Base-by-base conservation (phyloP, 345 rosid genomes). In the Euphorbia pulcherrima region DNA sequence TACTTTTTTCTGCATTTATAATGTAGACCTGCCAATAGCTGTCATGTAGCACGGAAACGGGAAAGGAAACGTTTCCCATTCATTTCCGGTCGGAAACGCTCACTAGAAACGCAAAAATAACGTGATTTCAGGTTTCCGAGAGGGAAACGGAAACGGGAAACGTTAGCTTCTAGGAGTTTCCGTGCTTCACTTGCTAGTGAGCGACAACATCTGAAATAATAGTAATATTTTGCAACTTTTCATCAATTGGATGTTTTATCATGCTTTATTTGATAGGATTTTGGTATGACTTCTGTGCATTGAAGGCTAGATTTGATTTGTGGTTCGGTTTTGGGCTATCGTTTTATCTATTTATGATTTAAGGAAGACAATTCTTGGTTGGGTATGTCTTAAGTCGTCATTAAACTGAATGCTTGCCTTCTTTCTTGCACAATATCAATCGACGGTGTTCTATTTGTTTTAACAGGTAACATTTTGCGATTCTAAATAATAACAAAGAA, bases 391-490 rank as follows among this genome's bases (percentile, higher is more conserved):
- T n/a, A 27, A 27, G 30, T 62, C 28, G 35, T 39, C 20, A 26
- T 73, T 21, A 24, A 18, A 24, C 39, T 17, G 17, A n/a, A 11
- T 12, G 26, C 35, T 6, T 64, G 50, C 48, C 16, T 44, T 68
- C 47, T 60, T 64, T 26, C 2, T 16, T 0, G 8, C 21, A 16
- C 9, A 9, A 21, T n/a, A 51, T 14, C 28, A 28, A n/a, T 54
- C 27, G 37, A 48, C 27, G 8, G 10, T 59, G 30, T 60, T 50
- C 60, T 1, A 1, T 60, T 59, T 23, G 56, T 63, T 67, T 44
- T 23, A 24, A 71, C 67, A 70, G 74, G 78, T 61, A 30, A 61
- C 12, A 29, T 59, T 69, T 58, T 69, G 30, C 18, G 60, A 68
- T 55, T 33, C 44, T 14, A 71, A 52, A 26, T 29, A 30, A 44